These are phyloP conservation scores for Pseudoturritis turrita DNA, from an alignment of 345 rosid species.

Conservation along the genomic window DNA sequence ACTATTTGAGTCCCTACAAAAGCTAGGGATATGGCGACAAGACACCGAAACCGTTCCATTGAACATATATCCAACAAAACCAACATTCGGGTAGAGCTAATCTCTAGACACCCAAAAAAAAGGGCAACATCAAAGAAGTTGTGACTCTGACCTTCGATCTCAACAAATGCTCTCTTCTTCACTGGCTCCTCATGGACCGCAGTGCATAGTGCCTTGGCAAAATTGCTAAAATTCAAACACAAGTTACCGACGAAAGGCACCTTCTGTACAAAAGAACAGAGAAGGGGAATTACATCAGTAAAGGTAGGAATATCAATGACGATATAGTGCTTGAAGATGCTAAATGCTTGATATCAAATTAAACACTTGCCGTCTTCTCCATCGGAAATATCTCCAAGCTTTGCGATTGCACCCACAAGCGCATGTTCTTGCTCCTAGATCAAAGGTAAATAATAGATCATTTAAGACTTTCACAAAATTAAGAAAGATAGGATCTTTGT, in stretches of 20 bases:
- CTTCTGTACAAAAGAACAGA: conserved; percentile 22
- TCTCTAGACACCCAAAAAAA: conserved; percentile 7
- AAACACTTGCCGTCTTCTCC: conserved; percentile 57
- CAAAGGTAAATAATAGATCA: neutral
- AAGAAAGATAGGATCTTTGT: neutral
- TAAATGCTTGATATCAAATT: neutral
- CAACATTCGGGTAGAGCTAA: neutral
- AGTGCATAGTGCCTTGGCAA: conserved; percentile 8
- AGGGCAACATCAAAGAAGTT: conserved; percentile 10
- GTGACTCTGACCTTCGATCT: conserved; percentile 25
- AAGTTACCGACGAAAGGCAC: conserved; percentile 18
- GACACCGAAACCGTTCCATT: conserved; percentile 1
- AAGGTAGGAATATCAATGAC: neutral
- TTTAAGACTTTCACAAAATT: neutral
- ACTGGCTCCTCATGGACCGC: neutral
- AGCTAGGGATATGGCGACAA: neutral
- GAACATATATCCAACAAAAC: conserved; percentile 20
- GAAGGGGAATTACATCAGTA: neutral
- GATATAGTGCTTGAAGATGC: neutral
- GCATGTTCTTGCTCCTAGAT: conserved; percentile 81
- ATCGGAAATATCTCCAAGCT: conserved; percentile 68
- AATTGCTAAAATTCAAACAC: conserved; percentile 6
- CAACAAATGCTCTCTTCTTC: conserved; percentile 5
- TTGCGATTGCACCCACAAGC: conserved; percentile 64
- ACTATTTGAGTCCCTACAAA: neutral